Base-by-base conservation (phyloP, 352 stramenopile genomes). In the Phytophthora fragariae region DNA sequence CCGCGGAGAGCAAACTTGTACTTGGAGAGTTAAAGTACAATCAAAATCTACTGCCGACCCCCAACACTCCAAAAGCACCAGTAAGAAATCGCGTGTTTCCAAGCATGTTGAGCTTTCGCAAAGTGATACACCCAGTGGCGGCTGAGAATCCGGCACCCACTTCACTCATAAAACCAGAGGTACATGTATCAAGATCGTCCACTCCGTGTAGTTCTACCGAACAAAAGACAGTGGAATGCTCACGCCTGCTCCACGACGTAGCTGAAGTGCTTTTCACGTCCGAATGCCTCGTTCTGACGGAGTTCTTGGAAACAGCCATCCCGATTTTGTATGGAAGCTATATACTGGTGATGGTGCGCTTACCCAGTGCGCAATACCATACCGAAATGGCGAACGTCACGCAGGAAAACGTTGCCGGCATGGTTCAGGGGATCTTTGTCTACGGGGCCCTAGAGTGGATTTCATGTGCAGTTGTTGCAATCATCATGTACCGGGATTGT, bases 401-500 rank as follows among this genome's bases (percentile, higher is more conserved):
- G 21, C 7, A n/a, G 11, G 50, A 57, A 15, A 57, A 57, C n/a
- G 50, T 35, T 57, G 11, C 4, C 11, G 15, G 12, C 19, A 19
- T 21, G 21, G 50, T 57, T 17, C 10, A 35, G 21, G 27, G 50
- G 6, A n/a, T 57, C 27, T 57, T 57, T 11, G 2, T 57, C 5
- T 57, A 57, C 24, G 50, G 21, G 8, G 5, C 39, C 5, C 14
- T 57, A 1, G 50, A 57, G 14, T 57, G 21, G 21, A 6, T 35
- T 57, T 57, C 50, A 27, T 65, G 24, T 33, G 47, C 24, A 24
- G 61, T 27, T 7, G 66, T n/a, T 46, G 49, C 12, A 60, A 9
- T 60, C 54, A 31, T 60, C 5, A 60, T 60, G 27, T 44, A 46
- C 27, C 31, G 24, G 29, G n/a, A 60, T 15, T 60, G 54, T 31